Conservation (phyloP, 202 grass and related monocot species). For the Panicum hallii region DNA sequence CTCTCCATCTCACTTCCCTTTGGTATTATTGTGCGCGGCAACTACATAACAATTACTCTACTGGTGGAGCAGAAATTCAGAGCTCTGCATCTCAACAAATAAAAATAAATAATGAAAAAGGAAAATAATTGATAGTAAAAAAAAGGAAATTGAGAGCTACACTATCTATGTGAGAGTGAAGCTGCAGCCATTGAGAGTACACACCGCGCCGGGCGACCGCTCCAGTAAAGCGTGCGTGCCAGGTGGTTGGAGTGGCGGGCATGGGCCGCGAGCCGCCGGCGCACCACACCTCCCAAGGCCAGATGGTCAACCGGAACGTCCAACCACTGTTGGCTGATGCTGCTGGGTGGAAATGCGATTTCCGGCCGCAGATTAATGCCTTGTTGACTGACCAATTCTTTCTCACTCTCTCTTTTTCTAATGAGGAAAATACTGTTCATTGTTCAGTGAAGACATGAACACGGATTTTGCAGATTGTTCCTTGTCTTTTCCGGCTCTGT, state of each 20-base stretch:
- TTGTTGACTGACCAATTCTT: constrained; percentile 18
- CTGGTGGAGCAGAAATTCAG: constrained; percentile 19
- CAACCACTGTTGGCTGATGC: constrained; percentile 27
- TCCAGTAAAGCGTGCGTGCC: constrained; percentile 33
- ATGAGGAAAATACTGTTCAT: no score
- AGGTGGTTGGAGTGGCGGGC: constrained; percentile 43
- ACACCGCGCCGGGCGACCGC: constrained; percentile 26
- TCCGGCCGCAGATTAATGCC: constrained; percentile 20
- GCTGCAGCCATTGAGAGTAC: neutral
- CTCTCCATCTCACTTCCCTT: constrained; percentile 1
- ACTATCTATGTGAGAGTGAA: neutral
- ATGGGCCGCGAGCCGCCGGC: constrained; percentile 36
- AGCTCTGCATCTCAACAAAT: neutral
- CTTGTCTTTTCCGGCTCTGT: neutral
- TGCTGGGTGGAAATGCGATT: constrained; percentile 34
- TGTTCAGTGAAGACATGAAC: neutral
- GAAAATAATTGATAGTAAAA: neutral
- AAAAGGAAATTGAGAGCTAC: neutral
- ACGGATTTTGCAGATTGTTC: neutral
- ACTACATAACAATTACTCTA: neutral
- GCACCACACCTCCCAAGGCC: constrained; percentile 28
- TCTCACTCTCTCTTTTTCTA: neutral
- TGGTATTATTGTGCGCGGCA: no score
- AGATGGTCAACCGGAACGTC: constrained; percentile 50
- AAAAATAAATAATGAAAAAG: neutral